Percentiles rank a stretch among this genome's conserved stretches.
These are phyloP conservation scores for Fusarium humuli DNA, from an alignment of 2,329 filamentous ascomycete species.

Conservation along the genomic window DNA sequence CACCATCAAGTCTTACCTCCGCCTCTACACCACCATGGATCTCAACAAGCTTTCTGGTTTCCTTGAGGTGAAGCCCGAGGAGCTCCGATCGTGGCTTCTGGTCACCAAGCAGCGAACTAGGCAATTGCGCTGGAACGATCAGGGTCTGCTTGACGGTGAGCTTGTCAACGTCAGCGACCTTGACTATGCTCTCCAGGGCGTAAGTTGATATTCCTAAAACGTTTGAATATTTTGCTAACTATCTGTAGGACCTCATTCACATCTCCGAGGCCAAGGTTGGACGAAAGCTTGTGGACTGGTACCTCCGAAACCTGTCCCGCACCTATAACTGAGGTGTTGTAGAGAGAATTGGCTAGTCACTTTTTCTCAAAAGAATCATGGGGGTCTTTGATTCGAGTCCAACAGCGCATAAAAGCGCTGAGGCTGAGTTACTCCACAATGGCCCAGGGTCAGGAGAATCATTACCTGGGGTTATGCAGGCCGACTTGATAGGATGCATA, in stretches of 20 bases:
- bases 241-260: slow-evolving; percentile 86
- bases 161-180: slow-evolving; percentile 93
- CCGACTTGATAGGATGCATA: slow-evolving; percentile 53
- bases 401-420: slow-evolving; percentile 10
- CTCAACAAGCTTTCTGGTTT: slow-evolving; percentile 97
- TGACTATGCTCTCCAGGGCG: slow-evolving; percentile 95
- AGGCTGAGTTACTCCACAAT: slow-evolving; percentile 23
- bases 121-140: slow-evolving; percentile 92
- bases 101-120: slow-evolving; percentile 99
- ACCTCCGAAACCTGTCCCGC: slow-evolving; percentile 93
- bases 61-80: slow-evolving; percentile 96
- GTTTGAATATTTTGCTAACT: slow-evolving; percentile 2
- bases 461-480: slow-evolving; percentile 48
- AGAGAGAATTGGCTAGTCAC: slow-evolving; percentile 43
- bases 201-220: slow-evolving; percentile 61
- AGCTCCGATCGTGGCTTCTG: slow-evolving; percentile 90
- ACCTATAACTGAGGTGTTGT: slow-evolving; percentile 74
- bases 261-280: slow-evolving; percentile 99
- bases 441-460: slow-evolving; percentile 38
- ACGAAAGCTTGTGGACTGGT: slow-evolving; percentile 98
- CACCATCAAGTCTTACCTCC: slow-evolving; percentile 97
- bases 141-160: slow-evolving; percentile 90
- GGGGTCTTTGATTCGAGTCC: slow-evolving; percentile 31
- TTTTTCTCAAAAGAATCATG: slow-evolving; percentile 37
- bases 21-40: slow-evolving; percentile 99